phyloP scores from a whole-genome alignment of 805 yeast species.

The Cyberlindnera galapagoensis region DNA sequence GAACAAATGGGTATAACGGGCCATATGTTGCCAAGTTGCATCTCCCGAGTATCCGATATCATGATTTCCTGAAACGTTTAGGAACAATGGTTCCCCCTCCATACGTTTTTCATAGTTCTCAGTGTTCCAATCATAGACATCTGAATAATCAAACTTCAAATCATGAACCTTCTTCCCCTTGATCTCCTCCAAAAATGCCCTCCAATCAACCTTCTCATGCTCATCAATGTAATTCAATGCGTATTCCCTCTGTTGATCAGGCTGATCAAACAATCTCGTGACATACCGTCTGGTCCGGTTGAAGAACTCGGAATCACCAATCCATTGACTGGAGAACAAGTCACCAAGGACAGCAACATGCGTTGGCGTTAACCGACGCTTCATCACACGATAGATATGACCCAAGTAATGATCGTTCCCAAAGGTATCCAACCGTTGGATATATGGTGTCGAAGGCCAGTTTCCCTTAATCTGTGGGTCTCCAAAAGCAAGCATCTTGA shows the following conservation, averaged over 20 bases:
- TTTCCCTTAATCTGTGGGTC: conserved; percentile 97
- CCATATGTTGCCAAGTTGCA: conserved; percentile 85
- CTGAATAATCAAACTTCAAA: conserved; percentile 43
- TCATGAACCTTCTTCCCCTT: conserved; percentile 28
- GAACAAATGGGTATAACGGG: conserved; percentile 64
- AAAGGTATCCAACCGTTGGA: conserved; percentile 71
- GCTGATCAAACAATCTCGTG: conserved; percentile 61
- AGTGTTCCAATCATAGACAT: conserved; percentile 64
- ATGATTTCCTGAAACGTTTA: conserved; percentile 90
- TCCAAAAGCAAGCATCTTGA: conserved; percentile 78
- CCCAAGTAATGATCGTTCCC: conserved; percentile 91
- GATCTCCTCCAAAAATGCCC: conserved; percentile 31
- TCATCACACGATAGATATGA: conserved; percentile 69
- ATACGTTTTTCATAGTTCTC: conserved; percentile 23
- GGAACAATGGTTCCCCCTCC: conserved; percentile 55
- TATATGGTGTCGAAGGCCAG: conserved; percentile 62
- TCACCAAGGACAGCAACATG: conserved; percentile 92
- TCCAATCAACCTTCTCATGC: conserved; percentile 55
- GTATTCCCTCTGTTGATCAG: conserved; percentile 40
- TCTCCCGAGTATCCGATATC: conserved; percentile 96
- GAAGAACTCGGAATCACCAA: conserved; percentile 76
- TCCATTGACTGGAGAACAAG: conserved; percentile 92
- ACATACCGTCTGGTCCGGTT: conserved; percentile 71
- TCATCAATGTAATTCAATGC: conserved; percentile 40
- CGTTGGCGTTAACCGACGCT: conserved; percentile 56